Evolutionary conservation across 805 yeast genomes (phyloP).

Genomic region (Wickerhamomyces mucosus): DNA sequence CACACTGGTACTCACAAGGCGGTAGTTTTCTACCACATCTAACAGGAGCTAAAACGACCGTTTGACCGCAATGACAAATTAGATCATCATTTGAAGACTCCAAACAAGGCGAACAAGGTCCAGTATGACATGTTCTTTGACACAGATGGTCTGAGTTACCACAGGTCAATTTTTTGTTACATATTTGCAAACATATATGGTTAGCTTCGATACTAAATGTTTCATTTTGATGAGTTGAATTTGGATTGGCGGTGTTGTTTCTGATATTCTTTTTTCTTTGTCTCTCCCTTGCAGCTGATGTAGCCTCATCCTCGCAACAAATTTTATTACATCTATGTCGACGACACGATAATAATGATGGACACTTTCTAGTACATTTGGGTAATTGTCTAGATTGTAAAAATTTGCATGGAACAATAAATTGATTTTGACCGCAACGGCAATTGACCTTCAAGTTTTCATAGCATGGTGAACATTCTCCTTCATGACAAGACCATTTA

Average conservation of each 20-base stretch:
- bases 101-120: slow-evolving; percentile 71
- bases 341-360: slow-evolving; percentile 67
- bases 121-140: slow-evolving; percentile 64
- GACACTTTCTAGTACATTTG: slow-evolving; percentile 61
- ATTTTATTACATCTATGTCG: slow-evolving; percentile 61
- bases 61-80: slow-evolving; percentile 72
- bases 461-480: slow-evolving; percentile 63
- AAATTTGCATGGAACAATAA: slow-evolving; percentile 54
- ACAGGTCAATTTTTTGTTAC: slow-evolving; percentile 56
- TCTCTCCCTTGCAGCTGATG: slow-evolving; percentile 42
- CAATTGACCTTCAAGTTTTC: slow-evolving; percentile 45
- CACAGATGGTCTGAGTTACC: slow-evolving; percentile 52
- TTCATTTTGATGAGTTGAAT: slow-evolving; percentile 31
- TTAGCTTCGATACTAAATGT: slow-evolving; percentile 55
- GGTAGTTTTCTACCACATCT: slow-evolving; percentile 70
- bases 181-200: slow-evolving; percentile 62
- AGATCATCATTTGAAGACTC: slow-evolving; percentile 76
- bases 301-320: slow-evolving; percentile 64
- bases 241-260: slow-evolving; percentile 24
- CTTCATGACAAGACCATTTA: slow-evolving; percentile 63
- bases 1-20: slow-evolving; percentile 58
- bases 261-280: slow-evolving; percentile 38
- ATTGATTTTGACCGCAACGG: slow-evolving; percentile 50
- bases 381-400: slow-evolving; percentile 44
- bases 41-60: slow-evolving; percentile 72